Evolutionary conservation across 345 rosid genomes (phyloP).

Genomic region (Ceriops decandra): DNA sequence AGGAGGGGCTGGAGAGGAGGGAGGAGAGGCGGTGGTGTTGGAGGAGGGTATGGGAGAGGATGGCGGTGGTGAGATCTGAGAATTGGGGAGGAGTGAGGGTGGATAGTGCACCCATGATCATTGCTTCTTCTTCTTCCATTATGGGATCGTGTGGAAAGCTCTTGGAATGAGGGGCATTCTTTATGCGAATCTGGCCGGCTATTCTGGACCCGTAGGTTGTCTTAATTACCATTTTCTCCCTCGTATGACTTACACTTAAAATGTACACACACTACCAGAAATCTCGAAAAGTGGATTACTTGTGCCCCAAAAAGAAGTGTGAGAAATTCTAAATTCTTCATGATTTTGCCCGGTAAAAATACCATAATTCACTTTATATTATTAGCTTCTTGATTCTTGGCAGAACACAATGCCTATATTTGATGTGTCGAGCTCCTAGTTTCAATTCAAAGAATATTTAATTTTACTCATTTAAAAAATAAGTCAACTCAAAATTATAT

Average conservation of each 20-base stretch:
- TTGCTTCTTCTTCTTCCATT: constrained; percentile 39
- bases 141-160: constrained; percentile 57
- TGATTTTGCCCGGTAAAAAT: too few relatives aligned
- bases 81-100: constrained; percentile 47
- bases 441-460: too few relatives aligned
- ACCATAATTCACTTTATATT: too few relatives aligned
- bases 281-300: not conserved
- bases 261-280: not conserved
- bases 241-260: not conserved
- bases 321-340: too few relatives aligned
- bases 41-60: constrained; percentile 45
- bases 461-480: too few relatives aligned
- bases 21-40: constrained; percentile 58
- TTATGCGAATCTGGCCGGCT: constrained; percentile 8
- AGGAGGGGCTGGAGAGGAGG: constrained; percentile 69
- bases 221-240: constrained; percentile 7
- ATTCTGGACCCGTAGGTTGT: constrained; percentile 47
- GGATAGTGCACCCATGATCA: constrained; percentile 62
- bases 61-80: constrained; percentile 46
- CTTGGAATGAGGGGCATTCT: constrained; percentile 11
- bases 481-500: too few relatives aligned
- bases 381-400: too few relatives aligned
- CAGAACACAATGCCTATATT: too few relatives aligned
- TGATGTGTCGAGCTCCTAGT: too few relatives aligned
- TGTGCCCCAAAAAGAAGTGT: too few relatives aligned